Evolutionary conservation across 1,284 basidiomycete species (phyloP).

Genomic region (Phenoliferia sp.): DNA sequence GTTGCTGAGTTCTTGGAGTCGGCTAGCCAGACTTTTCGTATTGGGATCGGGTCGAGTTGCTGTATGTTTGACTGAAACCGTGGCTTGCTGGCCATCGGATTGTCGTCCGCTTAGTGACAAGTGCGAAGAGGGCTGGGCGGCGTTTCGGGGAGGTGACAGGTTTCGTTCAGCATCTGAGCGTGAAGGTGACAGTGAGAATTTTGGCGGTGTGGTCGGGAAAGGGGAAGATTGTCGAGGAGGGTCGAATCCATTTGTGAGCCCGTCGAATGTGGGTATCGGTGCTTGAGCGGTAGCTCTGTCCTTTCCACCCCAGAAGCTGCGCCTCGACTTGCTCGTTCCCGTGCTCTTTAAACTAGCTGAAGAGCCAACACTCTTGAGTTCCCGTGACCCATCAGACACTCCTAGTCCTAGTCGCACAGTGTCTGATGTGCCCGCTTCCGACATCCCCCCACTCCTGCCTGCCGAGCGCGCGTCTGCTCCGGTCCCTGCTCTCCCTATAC

Average conservation of each 20-base stretch:
- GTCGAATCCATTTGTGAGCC: not conserved
- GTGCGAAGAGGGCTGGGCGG: not conserved
- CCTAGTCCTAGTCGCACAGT: not conserved
- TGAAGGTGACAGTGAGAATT: too few relatives aligned
- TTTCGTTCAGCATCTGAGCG: too few relatives aligned
- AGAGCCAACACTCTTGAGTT: not conserved
- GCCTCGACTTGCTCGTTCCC: not conserved
- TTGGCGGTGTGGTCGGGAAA: not conserved
- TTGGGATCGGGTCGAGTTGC: not conserved
- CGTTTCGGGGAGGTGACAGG: too few relatives aligned
- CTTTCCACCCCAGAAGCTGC: not conserved
- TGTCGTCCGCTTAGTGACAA: not conserved
- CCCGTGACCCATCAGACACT: not conserved
- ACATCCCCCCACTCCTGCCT: not conserved
- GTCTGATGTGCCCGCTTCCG: not conserved
- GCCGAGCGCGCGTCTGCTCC: not conserved
- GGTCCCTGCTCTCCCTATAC: not conserved
- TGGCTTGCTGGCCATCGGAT: too few relatives aligned
- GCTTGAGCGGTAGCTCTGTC: not conserved
- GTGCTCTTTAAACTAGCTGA: not conserved
- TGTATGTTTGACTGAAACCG: not conserved
- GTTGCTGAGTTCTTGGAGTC: slow-evolving; percentile 34
- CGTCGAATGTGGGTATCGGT: not conserved
- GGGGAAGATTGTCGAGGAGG: not conserved
- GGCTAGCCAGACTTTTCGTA: slow-evolving; percentile 19